Base-by-base conservation (phyloP, 331 rosid genomes). In the Quercus lobata region DNA sequence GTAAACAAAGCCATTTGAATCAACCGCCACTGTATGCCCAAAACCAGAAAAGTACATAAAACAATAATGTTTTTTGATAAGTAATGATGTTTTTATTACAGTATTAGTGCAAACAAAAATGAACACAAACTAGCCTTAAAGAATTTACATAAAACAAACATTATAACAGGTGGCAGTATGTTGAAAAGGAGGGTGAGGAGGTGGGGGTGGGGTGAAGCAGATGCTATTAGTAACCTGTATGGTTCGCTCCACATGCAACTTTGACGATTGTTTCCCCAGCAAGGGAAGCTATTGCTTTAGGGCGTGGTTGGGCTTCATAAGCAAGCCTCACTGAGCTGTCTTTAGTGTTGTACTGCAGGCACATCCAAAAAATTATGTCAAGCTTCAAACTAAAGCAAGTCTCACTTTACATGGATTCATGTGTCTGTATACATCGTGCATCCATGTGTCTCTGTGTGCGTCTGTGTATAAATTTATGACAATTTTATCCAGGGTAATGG, bases 231-330 rank as follows among this genome's bases (percentile, higher is more conserved):
- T 69, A 81, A 86, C 88, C 94, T 87, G 98, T 93, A 83, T 96
- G 99, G 85, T 96, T 93, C 62, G 97, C 81, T 81, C 98, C 98
- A 77, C 97, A 96, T 7, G 98, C 97, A 77, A 89, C 97, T 85
- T 96, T 96, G 78, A 91, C 90, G 57, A 93, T 87, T 61, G 87
- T 86, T 86, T 91, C 99, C 66, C 97, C 93, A 79, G 97, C 65
- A 68, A 96, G 98, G 69, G 96, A 56, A 80, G 94, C 93, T 73
- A 96, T 90, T 65, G 94, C 94, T 78, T 83, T 89, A 24, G 99
- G 98, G 17, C 97, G 97, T 72, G 99, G 98, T 84, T 96, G 99
- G 81, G 97, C 86, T 96, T 93, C 98, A 85, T 96, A 93, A 78
- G 92, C 96, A 86, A 96, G 88, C 84, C 72, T 96, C 76, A 96